Evolutionary conservation across 805 yeast genomes (phyloP).

Genomic region (Clavispora santaluciae): DNA sequence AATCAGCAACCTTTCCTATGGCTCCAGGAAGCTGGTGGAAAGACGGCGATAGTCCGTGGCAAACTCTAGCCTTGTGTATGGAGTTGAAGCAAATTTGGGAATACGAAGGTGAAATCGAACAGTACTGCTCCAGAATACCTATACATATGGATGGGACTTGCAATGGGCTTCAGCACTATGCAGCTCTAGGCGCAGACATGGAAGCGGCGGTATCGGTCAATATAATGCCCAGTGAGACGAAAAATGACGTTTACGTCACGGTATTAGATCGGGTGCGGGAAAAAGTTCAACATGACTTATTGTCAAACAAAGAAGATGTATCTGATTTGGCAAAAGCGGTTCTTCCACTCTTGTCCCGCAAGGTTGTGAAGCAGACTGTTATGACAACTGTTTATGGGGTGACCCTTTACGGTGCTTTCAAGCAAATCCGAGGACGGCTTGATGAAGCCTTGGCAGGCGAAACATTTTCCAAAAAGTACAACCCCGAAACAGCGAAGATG

Average conservation of each 20-base stretch:
- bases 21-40: constrained; percentile 31
- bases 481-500: neutral
- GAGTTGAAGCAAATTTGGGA: constrained; percentile 23
- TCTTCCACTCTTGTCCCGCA: constrained; percentile 21
- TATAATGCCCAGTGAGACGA: constrained; percentile 18
- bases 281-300: constrained; percentile 9
- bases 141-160: constrained; percentile 43
- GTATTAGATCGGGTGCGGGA: constrained; percentile 24
- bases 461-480: neutral
- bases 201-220: constrained; percentile 39
- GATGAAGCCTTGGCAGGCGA: constrained; percentile 16
- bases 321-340: constrained; percentile 14
- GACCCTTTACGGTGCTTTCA: constrained; percentile 31
- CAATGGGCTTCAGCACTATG: constrained; percentile 44
- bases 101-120: constrained; percentile 12
- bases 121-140: constrained; percentile 28
- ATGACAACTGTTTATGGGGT: constrained; percentile 46
- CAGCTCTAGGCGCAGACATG: constrained; percentile 36
- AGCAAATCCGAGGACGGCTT: constrained; percentile 22
- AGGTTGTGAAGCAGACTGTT: constrained; percentile 37
- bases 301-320: neutral
- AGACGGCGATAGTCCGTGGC: constrained; percentile 38
- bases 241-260: constrained; percentile 31
- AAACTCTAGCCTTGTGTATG: constrained; percentile 29
- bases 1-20: constrained; percentile 27